Evolutionary conservation across 768 basidiomycete genomes (phyloP).

Genomic region (Russula vinacea): DNA sequence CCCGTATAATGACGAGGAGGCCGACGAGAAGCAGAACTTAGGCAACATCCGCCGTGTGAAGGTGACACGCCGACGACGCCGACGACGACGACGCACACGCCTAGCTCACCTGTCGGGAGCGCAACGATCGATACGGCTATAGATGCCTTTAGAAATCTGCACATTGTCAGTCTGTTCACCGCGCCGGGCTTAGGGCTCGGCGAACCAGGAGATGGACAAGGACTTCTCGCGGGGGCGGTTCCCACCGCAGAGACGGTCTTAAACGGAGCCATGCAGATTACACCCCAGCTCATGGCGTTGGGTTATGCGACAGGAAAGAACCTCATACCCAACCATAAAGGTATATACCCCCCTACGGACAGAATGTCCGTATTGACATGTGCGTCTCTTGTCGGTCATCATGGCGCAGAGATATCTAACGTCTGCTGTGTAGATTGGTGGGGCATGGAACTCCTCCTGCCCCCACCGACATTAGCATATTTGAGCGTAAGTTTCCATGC

Average conservation of each 20-base stretch:
- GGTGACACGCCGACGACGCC: not conserved
- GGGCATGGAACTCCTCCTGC: conserved; percentile 78
- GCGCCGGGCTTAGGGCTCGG: conserved; percentile 69
- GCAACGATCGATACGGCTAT: conserved; percentile 52
- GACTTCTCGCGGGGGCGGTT: conserved; percentile 68
- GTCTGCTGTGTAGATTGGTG: conserved; percentile 67
- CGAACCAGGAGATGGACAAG: conserved; percentile 63
- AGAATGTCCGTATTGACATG: conserved; percentile 77
- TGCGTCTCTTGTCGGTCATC: conserved; percentile 39
- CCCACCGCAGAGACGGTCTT: conserved; percentile 73
- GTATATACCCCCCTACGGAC: conserved; percentile 69
- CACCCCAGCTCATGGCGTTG: conserved; percentile 72
- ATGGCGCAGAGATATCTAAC: not conserved
- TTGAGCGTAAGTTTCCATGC: conserved; percentile 47
- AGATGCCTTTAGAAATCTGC: conserved; percentile 54
- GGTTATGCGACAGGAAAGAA: conserved; percentile 72
- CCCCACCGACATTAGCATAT: conserved; percentile 61
- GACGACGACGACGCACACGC: not conserved
- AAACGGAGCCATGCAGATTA: conserved; percentile 64
- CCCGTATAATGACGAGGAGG: conserved; percentile 58
- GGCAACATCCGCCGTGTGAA: conserved; percentile 40
- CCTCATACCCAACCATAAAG: conserved; percentile 63
- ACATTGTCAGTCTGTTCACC: conserved; percentile 56
- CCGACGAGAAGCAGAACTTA: conserved; percentile 59
- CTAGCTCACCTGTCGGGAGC: conserved; percentile 42